Conservation (phyloP, 176 grass and related monocot genomes). For the Luzula sylvatica region DNA sequence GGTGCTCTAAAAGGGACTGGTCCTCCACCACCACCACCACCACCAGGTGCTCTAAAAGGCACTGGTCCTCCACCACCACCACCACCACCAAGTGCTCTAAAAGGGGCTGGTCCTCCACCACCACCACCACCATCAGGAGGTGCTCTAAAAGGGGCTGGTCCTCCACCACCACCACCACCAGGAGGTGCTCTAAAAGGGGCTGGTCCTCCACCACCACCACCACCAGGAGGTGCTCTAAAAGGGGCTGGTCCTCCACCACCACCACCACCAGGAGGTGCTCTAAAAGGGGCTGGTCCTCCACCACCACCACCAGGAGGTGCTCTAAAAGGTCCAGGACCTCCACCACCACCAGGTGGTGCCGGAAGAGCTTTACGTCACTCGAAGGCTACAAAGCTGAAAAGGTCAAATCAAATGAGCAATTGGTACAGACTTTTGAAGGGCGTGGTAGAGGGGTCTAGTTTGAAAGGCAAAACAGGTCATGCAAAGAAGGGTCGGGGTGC, state of each 20-base stretch:
- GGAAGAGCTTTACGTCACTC: constrained; percentile 18
- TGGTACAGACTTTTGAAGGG: constrained; percentile 47
- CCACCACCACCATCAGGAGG: constrained; percentile 8
- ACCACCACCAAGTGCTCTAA: not conserved
- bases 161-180: not conserved
- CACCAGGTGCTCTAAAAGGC: not conserved
- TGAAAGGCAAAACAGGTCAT: constrained; percentile 13
- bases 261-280: not conserved
- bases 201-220: constrained; percentile 1
- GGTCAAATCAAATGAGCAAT: constrained; percentile 51
- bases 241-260: too few relatives aligned
- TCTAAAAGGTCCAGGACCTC: constrained; percentile 5
- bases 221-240: too few relatives aligned
- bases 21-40: not conserved
- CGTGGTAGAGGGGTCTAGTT: constrained; percentile 42
- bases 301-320: not conserved
- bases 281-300: not conserved
- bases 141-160: not conserved
- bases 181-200: not conserved
- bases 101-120: not conserved
- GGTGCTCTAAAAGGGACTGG: not conserved
- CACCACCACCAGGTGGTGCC: constrained; percentile 31
- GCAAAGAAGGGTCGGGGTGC: constrained; percentile 23
- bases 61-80: not conserved
- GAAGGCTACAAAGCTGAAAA: constrained; percentile 43